Evolutionary conservation across 495 filamentous ascomycete genomes (phyloP).

Genomic region (Rusavskia elegans): DNA sequence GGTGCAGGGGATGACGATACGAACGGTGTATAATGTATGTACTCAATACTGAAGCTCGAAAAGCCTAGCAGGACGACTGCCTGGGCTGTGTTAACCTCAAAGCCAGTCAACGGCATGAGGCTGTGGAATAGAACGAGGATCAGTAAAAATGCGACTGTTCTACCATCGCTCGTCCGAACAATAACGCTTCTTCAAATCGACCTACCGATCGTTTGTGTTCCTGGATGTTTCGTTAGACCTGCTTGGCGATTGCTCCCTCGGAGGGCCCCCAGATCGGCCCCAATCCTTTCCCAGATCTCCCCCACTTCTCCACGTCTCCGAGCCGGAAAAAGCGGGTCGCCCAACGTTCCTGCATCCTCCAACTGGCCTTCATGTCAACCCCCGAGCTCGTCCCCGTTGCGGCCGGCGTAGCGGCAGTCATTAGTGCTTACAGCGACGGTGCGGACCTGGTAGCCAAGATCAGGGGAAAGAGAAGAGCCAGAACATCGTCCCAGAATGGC

Average conservation of each 20-base stretch:
- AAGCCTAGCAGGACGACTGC: neutral
- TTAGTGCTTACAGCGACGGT: conserved; percentile 29
- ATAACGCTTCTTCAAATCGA: too few species aligned
- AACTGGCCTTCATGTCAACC: conserved; percentile 3
- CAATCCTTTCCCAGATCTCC: neutral
- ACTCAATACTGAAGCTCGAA: too few species aligned
- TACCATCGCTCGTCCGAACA: too few species aligned
- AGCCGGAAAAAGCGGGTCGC: neutral
- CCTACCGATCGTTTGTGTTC: too few species aligned
- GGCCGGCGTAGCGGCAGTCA: conserved; percentile 25
- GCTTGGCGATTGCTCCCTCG: too few species aligned
- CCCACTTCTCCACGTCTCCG: neutral
- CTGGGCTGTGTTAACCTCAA: neutral
- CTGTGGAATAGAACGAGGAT: neutral
- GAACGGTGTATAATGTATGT: too few species aligned
- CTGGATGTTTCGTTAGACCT: too few species aligned
- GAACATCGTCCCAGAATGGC: conserved; percentile 7
- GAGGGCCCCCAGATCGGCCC: too few species aligned
- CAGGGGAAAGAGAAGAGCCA: conserved; percentile 20
- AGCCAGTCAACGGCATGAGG: neutral
- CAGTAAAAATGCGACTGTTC: too few species aligned
- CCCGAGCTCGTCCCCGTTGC: conserved; percentile 20
- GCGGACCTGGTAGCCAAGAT: conserved; percentile 20
- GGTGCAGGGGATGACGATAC: too few species aligned
- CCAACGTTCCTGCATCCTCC: neutral